Evolutionary conservation across 257 asterid species (phyloP).

Genomic region (Solanum chilense): DNA sequence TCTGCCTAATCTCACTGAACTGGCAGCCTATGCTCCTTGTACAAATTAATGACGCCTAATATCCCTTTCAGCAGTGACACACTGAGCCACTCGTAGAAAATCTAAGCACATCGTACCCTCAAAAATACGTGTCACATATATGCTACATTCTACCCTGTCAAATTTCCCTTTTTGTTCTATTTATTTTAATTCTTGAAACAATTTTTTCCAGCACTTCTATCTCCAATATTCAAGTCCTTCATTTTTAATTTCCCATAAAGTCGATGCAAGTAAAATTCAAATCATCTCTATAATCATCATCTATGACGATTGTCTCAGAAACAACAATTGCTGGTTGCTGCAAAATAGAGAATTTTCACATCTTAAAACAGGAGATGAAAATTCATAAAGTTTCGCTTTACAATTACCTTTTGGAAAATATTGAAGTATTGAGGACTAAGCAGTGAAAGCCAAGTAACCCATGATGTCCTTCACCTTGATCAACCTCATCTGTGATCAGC

Average conservation of each 20-base stretch:
- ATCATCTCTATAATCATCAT: not conserved
- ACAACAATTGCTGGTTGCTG: not conserved
- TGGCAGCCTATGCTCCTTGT: not conserved
- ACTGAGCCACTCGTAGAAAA: not conserved
- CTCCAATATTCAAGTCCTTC: not conserved
- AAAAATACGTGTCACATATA: not conserved
- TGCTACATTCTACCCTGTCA: not conserved
- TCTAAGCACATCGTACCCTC: not conserved
- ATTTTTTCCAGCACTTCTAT: not conserved
- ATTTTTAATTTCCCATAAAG: not conserved
- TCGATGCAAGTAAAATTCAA: not conserved
- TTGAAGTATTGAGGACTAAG: slow-evolving; percentile 73
- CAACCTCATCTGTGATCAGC: slow-evolving; percentile 24
- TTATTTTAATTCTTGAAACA: not conserved
- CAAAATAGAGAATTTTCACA: not conserved
- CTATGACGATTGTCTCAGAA: not conserved
- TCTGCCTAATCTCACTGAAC: not conserved
- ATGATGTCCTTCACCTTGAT: slow-evolving; percentile 26
- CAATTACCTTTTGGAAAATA: slow-evolving; percentile 65
- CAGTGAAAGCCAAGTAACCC: slow-evolving; percentile 53
- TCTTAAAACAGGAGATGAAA: not conserved
- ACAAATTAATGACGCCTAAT: not conserved
- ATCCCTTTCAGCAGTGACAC: not conserved
- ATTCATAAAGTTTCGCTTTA: not conserved
- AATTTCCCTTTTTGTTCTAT: not conserved